Conservation (phyloP, 805 yeast species). For the Diddensiella santjacobensis region DNA sequence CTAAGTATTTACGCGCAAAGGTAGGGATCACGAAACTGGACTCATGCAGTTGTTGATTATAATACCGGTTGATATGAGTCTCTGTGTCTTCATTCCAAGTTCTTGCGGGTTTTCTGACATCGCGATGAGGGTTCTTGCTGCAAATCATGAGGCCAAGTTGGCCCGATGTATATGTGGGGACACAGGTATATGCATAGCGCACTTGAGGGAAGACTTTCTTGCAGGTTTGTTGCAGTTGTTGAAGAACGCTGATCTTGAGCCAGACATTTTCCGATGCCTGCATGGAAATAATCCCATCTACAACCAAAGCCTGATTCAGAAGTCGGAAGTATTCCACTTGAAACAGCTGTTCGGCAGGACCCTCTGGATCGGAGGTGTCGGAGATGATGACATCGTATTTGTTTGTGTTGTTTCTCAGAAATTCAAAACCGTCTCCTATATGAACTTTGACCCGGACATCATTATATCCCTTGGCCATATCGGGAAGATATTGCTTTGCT, state of each 20-base stretch:
- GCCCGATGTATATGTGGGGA: conserved; percentile 98
- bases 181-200: conserved; percentile 82
- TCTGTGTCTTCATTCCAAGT: conserved; percentile 58
- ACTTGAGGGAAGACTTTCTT: conserved; percentile 83
- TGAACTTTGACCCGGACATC: conserved; percentile 89
- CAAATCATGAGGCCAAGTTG: conserved; percentile 98
- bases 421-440: conserved; percentile 97
- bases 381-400: conserved; percentile 93
- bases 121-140: conserved; percentile 61
- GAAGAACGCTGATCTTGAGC: conserved; percentile 80
- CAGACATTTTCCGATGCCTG: conserved; percentile 86
- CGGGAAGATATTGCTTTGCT: conserved; percentile 83
- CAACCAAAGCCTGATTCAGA: conserved; percentile 82
- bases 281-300: conserved; percentile 84
- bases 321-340: conserved; percentile 88
- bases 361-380: conserved; percentile 97
- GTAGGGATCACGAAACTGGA: conserved; percentile 91
- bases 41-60: conserved; percentile 74
- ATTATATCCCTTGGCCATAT: conserved; percentile 74
- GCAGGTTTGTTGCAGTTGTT: conserved; percentile 77
- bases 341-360: conserved; percentile 93
- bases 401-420: conserved; percentile 76
- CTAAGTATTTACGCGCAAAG: conserved; percentile 64
- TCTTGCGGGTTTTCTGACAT: conserved; percentile 68
- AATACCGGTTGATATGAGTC: conserved; percentile 65